Percentiles rank a stretch among this genome's conserved stretches.
Conservation (phyloP, 352 stramenopile genomes). For the Albugo laibachii region DNA sequence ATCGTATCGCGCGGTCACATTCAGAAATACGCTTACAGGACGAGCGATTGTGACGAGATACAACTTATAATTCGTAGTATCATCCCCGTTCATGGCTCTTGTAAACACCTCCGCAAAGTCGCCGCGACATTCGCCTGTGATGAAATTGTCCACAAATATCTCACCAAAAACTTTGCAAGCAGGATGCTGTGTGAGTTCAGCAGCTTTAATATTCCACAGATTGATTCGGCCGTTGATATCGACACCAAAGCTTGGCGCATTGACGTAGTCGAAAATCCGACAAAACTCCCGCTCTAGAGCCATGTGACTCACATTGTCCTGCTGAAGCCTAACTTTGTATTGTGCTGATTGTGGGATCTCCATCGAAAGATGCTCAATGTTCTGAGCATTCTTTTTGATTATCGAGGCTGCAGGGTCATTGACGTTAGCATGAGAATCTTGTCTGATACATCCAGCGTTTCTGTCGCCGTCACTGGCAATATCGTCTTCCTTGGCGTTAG, state of each 20-base stretch:
- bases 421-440: too few species aligned
- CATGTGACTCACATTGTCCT: conserved; percentile 15
- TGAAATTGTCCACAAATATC: conserved; percentile 50
- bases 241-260: conserved; percentile 40
- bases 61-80: conserved; percentile 51
- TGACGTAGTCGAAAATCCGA: conserved; percentile 17
- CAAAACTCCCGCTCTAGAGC: conserved; percentile 11
- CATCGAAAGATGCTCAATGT: too few species aligned
- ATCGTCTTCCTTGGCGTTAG: too few species aligned
- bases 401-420: too few species aligned
- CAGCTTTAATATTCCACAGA: conserved; percentile 76
- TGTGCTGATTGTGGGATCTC: conserved; percentile 7
- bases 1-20: conserved; percentile 23
- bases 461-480: too few species aligned
- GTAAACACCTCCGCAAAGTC: conserved; percentile 11
- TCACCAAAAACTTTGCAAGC: conserved; percentile 67
- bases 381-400: too few species aligned
- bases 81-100: conserved; percentile 14
- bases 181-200: conserved; percentile 70
- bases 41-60: conserved; percentile 42
- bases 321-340: conserved; percentile 22
- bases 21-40: conserved; percentile 47
- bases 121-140: conserved; percentile 14
- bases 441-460: too few species aligned
- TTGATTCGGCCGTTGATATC: conserved; percentile 44